Evolutionary conservation across 2,329 filamentous ascomycete genomes (phyloP).

Genomic region (Ceratocystis lukuohia): DNA sequence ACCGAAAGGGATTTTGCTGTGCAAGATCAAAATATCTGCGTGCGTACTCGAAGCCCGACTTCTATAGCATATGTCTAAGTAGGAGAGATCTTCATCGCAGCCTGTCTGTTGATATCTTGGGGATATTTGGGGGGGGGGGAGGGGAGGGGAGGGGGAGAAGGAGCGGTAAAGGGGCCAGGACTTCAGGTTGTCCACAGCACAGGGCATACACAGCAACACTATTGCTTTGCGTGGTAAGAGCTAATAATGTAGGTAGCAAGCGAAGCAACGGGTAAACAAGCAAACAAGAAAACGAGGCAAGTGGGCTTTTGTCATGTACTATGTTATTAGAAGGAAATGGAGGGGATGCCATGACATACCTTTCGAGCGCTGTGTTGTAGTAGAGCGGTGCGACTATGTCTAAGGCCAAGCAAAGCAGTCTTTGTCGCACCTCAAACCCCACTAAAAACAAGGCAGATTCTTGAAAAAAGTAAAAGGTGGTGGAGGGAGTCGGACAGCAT

Average conservation of each 20-base stretch:
- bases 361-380: neutral
- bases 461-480: neutral
- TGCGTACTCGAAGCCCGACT: neutral
- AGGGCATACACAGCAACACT: neutral
- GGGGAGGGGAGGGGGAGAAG: neutral
- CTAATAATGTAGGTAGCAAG: neutral
- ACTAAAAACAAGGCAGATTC: neutral
- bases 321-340: neutral
- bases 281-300: neutral
- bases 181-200: neutral
- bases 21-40: no score
- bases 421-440: slow-evolving; percentile 5
- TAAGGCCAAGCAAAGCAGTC: neutral
- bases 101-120: neutral
- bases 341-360: neutral
- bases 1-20: neutral
- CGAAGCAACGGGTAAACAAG: no score
- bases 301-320: neutral
- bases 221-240: neutral
- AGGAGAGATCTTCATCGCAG: neutral
- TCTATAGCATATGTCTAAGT: neutral
- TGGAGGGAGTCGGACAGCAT: neutral
- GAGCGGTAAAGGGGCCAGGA: neutral
- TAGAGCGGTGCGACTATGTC: neutral
- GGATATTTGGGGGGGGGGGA: neutral